These are phyloP conservation scores for Pseudogymnoascus sp. DNA, from an alignment of 2,329 filamentous ascomycete species.

Conservation along the genomic window DNA sequence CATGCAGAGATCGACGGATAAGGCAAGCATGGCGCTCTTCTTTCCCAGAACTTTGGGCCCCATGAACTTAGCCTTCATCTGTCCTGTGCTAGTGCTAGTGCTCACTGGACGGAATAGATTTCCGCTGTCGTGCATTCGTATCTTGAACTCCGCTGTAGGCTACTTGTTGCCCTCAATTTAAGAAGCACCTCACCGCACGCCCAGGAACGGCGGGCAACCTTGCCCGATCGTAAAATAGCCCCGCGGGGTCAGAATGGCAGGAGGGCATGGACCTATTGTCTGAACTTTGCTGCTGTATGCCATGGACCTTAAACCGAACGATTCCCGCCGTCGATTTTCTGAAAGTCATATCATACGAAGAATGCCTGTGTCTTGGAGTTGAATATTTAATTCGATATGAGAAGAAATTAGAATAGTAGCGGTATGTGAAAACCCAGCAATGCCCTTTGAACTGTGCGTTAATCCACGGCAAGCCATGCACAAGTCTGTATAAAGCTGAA, in stretches of 20 bases:
- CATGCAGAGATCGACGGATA: background rate
- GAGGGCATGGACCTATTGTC: background rate
- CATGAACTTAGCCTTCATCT: background rate
- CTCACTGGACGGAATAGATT: slow-evolving; percentile 1
- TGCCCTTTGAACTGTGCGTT: background rate
- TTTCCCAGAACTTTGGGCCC: background rate
- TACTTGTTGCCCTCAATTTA: background rate
- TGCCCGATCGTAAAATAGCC: background rate
- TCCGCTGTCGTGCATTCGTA: background rate
- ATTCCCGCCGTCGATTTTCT: background rate
- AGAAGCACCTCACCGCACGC: background rate
- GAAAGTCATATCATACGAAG: background rate
- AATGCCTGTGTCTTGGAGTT: background rate
- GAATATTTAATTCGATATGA: background rate
- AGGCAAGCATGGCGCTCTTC: background rate
- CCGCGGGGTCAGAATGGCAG: background rate
- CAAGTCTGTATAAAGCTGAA: background rate
- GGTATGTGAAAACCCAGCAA: background rate
- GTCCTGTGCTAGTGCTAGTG: background rate
- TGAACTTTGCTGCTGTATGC: background rate
- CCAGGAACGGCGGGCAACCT: background rate
- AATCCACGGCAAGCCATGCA: background rate
- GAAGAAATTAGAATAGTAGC: background rate
- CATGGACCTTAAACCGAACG: background rate
- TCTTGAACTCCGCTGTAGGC: background rate